Evolutionary conservation across 345 rosid genomes (phyloP).

Genomic region (Camelina laxa): DNA sequence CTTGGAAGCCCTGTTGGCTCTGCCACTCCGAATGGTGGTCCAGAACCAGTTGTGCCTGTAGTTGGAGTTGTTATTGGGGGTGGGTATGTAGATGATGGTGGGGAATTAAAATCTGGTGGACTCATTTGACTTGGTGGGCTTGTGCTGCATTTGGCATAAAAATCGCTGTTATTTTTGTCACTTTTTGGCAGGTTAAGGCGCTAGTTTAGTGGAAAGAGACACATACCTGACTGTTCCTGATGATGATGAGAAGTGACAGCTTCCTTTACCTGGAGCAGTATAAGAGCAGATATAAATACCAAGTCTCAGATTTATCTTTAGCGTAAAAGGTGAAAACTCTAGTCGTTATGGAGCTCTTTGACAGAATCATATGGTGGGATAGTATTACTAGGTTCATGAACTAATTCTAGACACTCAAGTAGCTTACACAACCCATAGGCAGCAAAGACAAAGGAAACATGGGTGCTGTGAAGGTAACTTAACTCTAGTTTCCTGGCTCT

Average conservation of each 20-base stretch:
- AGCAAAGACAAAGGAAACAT: conserved; percentile 7
- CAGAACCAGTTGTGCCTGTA: conserved; percentile 53
- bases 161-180: conserved; percentile 17
- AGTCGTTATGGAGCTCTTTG: background rate
- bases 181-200: conserved; percentile 25
- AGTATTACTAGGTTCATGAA: conserved; percentile 11
- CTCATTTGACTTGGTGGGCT: conserved; percentile 59
- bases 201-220: conserved; percentile 12
- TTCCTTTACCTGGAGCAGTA: conserved; percentile 73
- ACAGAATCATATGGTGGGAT: conserved; percentile 19
- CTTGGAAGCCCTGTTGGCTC: conserved; percentile 85
- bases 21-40: conserved; percentile 64
- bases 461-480: conserved; percentile 23
- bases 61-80: conserved; percentile 50
- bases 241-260: conserved; percentile 66
- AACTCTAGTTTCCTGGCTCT: background rate
- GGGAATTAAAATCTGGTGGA: conserved; percentile 47
- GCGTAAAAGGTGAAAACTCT: conserved; percentile 14
- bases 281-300: conserved; percentile 5
- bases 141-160: conserved; percentile 54
- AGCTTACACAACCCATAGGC: background rate
- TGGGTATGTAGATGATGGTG: conserved; percentile 48
- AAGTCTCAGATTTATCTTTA: conserved; percentile 15
- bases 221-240: conserved; percentile 45
- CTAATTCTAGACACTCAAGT: conserved; percentile 18